Conservation (phyloP, 495 filamentous ascomycete species). For the Poronia punctata region DNA sequence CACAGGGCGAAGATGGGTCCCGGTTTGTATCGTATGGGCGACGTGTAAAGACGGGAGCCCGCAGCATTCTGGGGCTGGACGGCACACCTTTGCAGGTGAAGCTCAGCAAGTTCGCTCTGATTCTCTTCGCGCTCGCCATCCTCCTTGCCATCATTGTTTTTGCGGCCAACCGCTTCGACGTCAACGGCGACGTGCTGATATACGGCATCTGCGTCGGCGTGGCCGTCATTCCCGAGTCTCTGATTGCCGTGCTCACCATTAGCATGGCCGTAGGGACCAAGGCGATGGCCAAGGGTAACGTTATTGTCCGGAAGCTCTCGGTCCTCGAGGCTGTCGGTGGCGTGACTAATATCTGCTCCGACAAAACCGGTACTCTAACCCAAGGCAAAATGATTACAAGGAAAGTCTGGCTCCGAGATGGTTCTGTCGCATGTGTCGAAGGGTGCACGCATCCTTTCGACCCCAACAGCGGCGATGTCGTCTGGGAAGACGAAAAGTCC, state of each 20-base stretch:
- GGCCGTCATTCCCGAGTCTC: slow-evolving; percentile 67
- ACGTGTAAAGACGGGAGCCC: slow-evolving; percentile 28
- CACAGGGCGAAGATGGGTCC: slow-evolving; percentile 25
- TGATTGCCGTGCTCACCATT: slow-evolving; percentile 70
- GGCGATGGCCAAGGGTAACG: slow-evolving; percentile 62
- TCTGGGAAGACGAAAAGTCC: slow-evolving; percentile 20
- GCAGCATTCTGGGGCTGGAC: slow-evolving; percentile 55
- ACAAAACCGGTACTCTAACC: slow-evolving; percentile 61
- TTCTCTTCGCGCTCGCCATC: slow-evolving; percentile 63
- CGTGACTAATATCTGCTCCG: slow-evolving; percentile 53
- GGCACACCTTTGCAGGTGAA: slow-evolving; percentile 65
- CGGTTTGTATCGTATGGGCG: slow-evolving; percentile 24
- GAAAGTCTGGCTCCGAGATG: slow-evolving; percentile 42
- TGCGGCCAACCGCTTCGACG: slow-evolving; percentile 52
- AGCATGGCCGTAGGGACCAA: slow-evolving; percentile 68
- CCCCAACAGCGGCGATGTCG: slow-evolving; percentile 35
- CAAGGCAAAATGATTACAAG: slow-evolving; percentile 52
- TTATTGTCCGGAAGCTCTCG: slow-evolving; percentile 60
- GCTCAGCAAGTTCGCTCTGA: slow-evolving; percentile 60
- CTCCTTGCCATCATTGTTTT: slow-evolving; percentile 65
- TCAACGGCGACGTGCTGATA: slow-evolving; percentile 57
- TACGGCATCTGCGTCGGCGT: slow-evolving; percentile 61
- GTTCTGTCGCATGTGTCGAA: slow-evolving; percentile 22
- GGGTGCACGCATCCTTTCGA: slow-evolving; percentile 43
- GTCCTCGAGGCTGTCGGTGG: slow-evolving; percentile 57